Evolutionary conservation across 192 early-diverging fungal genomes (phyloP).

Genomic region (Entomortierella beljakovae): DNA sequence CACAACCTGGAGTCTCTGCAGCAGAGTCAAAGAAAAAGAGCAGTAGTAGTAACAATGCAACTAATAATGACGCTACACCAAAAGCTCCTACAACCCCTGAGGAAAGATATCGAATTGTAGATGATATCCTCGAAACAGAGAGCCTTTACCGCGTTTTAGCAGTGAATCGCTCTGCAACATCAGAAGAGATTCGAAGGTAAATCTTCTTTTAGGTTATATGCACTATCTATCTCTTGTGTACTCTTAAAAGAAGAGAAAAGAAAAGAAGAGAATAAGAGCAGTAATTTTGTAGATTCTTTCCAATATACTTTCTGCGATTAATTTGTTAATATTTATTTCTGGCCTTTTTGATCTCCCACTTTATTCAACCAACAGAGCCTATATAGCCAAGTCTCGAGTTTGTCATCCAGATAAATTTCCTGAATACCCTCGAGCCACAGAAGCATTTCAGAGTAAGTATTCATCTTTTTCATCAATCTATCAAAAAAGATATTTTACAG

Average conservation of each 20-base stretch:
- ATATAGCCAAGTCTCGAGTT: conserved; percentile 61
- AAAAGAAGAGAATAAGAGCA: too few species aligned
- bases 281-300: too few species aligned
- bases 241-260: not conserved
- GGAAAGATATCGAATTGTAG: conserved; percentile 57
- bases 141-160: conserved; percentile 63
- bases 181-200: conserved; percentile 63
- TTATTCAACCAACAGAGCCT: conserved; percentile 22
- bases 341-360: not conserved
- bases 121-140: conserved; percentile 61
- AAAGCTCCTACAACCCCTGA: conserved; percentile 40
- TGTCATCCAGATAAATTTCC: conserved; percentile 73
- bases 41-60: conserved; percentile 2
- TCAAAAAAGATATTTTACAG: too few species aligned
- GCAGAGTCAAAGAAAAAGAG: conserved; percentile 4
- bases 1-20: not conserved
- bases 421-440: conserved; percentile 65
- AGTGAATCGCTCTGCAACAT: conserved; percentile 46
- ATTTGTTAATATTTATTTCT: too few species aligned
- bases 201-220: not conserved
- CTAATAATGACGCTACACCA: conserved; percentile 1
- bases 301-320: too few species aligned
- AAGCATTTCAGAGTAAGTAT: conserved; percentile 67
- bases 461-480: too few species aligned
- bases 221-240: not conserved